Evolutionary conservation across 2,329 filamentous ascomycete genomes (phyloP), one percentile per base, ranked within the genome.

Genomic region (Colletotrichum tofieldiae): DNA sequence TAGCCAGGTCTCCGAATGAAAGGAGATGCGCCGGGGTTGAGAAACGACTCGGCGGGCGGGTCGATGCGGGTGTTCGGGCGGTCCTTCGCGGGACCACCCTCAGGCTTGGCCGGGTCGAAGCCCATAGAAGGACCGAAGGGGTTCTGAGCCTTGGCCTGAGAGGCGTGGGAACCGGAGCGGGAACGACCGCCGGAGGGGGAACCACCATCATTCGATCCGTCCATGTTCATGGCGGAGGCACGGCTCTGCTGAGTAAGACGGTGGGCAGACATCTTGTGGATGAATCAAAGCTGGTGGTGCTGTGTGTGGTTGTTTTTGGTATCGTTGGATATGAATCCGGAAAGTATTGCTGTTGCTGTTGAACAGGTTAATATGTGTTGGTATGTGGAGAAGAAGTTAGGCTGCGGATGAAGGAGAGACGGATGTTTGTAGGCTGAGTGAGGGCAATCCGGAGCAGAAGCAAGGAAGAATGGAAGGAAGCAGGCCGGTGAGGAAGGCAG

Each of bases 11-110:
- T 90, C 7, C 73, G 65, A 1, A 86, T 75, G 65, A 84, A 86
- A 0, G 79, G 79, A n/a, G 77, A 77, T 14, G 77, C 75, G 3
- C 75, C 75, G 0, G 75, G 67, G 9, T 74, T 72, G 77, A 83
- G 12, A 74, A 87, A 92, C 0, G 89, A 90, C 75, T 91, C 89
- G 0, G 89, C 82, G 0, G 89, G 89, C 0, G 92, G 77, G 65
- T 92, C 90, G 74, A 91, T 82, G 7, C 89, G 87, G 0, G 81
- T 84, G 63, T 85, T 85, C 0, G 77, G 78, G 72, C 84, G 85
- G 6, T 77, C 75, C 2, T 76, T 71, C 16, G 73, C 67, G n/a
- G 63, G 51, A 0, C 72, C 65, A 5, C 78, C 72, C 47, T 82
- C 73, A 18, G 81, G 77, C 9, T 81, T 77, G 8, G 83, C 85